A percentile compares a stretch with the other conserved stretches of the same genome.
Conservation (phyloP, 192 early-diverging fungal species). For the Gorgonomyces haynaldii region DNA sequence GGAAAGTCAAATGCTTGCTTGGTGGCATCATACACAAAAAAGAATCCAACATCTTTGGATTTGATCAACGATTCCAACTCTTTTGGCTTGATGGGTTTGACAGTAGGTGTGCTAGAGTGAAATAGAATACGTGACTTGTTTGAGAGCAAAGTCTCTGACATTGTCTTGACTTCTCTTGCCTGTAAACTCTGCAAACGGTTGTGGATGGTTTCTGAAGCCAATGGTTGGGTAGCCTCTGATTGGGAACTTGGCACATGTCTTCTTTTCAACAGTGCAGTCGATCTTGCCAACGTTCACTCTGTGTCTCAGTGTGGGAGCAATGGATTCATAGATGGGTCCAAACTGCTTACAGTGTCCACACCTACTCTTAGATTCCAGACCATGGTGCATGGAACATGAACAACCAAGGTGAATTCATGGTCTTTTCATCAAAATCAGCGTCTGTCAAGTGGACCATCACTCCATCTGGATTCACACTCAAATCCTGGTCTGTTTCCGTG, state of each 20-base stretch:
- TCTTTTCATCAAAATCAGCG: conserved; percentile 38
- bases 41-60: conserved; percentile 14
- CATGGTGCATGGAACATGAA: conserved; percentile 78
- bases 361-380: conserved; percentile 7
- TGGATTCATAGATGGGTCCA: conserved; percentile 63
- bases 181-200: conserved; percentile 24
- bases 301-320: conserved; percentile 50
- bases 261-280: conserved; percentile 60
- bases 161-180: conserved; percentile 36
- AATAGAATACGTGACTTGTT: conserved; percentile 20
- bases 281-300: conserved; percentile 74
- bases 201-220: conserved; percentile 30
- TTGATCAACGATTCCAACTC: conserved; percentile 13
- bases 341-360: conserved; percentile 79
- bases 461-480: conserved; percentile 36
- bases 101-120: conserved; percentile 31
- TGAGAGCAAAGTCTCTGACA: conserved; percentile 38
- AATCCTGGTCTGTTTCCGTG: conserved; percentile 3
- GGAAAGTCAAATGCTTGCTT: too few relatives aligned
- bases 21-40: conserved; percentile 22
- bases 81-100: conserved; percentile 13
- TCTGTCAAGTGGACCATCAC: conserved; percentile 41
- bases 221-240: conserved; percentile 83
- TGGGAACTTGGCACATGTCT: conserved; percentile 50
- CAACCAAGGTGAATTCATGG: conserved; percentile 64